Conservation (phyloP, 805 yeast genomes). For the Cyberlindnera nakhonratchasimensis region DNA sequence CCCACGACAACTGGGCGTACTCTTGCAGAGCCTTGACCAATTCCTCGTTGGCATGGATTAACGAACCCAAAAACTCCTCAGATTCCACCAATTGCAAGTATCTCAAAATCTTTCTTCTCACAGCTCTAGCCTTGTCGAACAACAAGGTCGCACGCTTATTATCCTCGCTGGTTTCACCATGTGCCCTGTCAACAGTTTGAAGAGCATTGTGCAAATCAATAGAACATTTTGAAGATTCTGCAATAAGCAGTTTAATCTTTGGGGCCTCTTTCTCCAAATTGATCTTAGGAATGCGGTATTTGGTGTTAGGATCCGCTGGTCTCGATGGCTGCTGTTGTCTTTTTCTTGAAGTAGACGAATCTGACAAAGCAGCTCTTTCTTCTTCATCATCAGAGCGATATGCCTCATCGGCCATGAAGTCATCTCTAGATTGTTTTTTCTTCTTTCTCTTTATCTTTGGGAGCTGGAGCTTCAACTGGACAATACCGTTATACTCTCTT, state of each 20-base stretch:
- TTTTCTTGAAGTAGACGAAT: slow-evolving; percentile 9
- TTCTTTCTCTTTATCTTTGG: slow-evolving; percentile 34
- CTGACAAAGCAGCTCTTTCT: slow-evolving; percentile 18
- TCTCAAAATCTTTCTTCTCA: slow-evolving; percentile 73
- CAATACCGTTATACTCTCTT: slow-evolving; percentile 47
- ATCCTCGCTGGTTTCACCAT: slow-evolving; percentile 57
- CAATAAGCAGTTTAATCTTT: slow-evolving; percentile 60
- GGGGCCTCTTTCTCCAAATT: slow-evolving; percentile 71
- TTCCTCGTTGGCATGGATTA: slow-evolving; percentile 88
- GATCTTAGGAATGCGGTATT: slow-evolving; percentile 63
- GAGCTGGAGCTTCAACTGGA: slow-evolving; percentile 41
- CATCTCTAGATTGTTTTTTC: slow-evolving; percentile 17
- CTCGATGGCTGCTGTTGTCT: neutral
- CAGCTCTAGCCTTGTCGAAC: slow-evolving; percentile 70
- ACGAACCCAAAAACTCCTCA: slow-evolving; percentile 84
- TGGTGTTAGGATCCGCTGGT: slow-evolving; percentile 37
- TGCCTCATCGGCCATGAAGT: slow-evolving; percentile 52
- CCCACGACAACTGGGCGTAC: slow-evolving; percentile 56
- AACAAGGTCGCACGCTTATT: slow-evolving; percentile 55
- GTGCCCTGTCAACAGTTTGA: slow-evolving; percentile 37
- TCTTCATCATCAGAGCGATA: slow-evolving; percentile 36
- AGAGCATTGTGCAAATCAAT: slow-evolving; percentile 65
- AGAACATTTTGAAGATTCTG: slow-evolving; percentile 73
- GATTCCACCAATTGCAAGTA: slow-evolving; percentile 81
- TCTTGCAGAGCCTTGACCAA: slow-evolving; percentile 67